phyloP scores from a whole-genome alignment of 495 filamentous ascomycete genomes.

The Penicillium goetzii region DNA sequence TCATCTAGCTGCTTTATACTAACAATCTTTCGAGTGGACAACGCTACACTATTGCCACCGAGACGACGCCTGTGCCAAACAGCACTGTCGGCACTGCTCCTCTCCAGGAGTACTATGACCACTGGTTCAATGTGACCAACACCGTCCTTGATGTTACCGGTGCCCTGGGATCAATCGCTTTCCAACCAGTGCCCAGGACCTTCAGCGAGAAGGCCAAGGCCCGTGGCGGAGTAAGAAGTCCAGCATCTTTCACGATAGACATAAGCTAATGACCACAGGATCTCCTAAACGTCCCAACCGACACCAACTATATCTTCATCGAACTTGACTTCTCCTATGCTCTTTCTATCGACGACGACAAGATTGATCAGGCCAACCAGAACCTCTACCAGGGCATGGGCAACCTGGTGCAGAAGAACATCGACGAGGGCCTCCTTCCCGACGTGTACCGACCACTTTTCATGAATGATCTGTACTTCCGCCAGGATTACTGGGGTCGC shows the following conservation, averaged over 20 bases:
- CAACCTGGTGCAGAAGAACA: constrained; percentile 39
- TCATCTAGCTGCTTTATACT: background rate
- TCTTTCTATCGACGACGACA: constrained; percentile 44
- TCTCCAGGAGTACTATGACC: constrained; percentile 52
- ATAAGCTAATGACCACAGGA: constrained; percentile 39
- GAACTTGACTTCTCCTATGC: constrained; percentile 60
- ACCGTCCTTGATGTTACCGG: constrained; percentile 49
- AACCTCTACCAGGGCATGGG: constrained; percentile 40
- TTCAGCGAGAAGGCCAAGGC: constrained; percentile 52
- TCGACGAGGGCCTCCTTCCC: constrained; percentile 48
- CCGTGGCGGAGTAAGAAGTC: constrained; percentile 45
- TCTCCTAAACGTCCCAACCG: constrained; percentile 53
- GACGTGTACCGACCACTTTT: constrained; percentile 61
- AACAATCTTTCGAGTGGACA: constrained; percentile 39
- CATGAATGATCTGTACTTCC: constrained; percentile 62
- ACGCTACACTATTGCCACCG: constrained; percentile 59
- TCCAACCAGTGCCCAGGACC: constrained; percentile 58
- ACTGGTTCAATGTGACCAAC: constrained; percentile 53
- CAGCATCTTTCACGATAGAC: background rate
- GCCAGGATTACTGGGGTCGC: constrained; percentile 63
- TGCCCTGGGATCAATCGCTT: constrained; percentile 56
- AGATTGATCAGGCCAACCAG: constrained; percentile 55
- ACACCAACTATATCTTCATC: constrained; percentile 58
- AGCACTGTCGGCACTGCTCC: constrained; percentile 43
- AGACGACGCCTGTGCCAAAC: constrained; percentile 58